Conservation (phyloP, 768 basidiomycete species). For the Grammothele lineata region DNA sequence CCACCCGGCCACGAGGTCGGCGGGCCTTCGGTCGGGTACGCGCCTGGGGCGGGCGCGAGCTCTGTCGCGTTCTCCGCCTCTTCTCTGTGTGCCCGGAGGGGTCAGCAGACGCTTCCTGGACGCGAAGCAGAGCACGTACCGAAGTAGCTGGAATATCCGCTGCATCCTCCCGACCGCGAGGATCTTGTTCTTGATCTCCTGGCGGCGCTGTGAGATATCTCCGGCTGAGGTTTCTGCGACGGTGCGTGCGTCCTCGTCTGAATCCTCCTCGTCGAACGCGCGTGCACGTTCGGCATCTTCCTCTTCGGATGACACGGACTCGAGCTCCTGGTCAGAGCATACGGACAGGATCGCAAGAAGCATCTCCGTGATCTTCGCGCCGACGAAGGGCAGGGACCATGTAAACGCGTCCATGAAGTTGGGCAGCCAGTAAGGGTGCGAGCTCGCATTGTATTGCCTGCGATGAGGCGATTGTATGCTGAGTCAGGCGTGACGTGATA, state of each 20-base stretch:
- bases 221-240: slow-evolving; percentile 28
- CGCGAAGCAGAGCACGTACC: slow-evolving; percentile 44
- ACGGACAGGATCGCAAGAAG: slow-evolving; percentile 93
- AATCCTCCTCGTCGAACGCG: slow-evolving; percentile 14
- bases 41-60: slow-evolving; percentile 31
- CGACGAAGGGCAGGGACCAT: slow-evolving; percentile 97
- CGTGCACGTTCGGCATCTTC: slow-evolving; percentile 26
- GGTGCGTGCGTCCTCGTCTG: slow-evolving; percentile 18
- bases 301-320: slow-evolving; percentile 44
- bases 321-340: slow-evolving; percentile 94
- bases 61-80: slow-evolving; percentile 79
- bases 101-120: no score
- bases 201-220: slow-evolving; percentile 50
- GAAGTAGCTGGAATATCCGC: slow-evolving; percentile 80
- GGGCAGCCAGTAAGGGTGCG: slow-evolving; percentile 89
- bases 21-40: slow-evolving; percentile 18
- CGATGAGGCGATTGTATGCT: background rate
- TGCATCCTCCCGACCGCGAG: slow-evolving; percentile 91
- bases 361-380: slow-evolving; percentile 99
- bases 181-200: slow-evolving; percentile 92
- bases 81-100: slow-evolving; percentile 41
- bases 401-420: slow-evolving; percentile 99
- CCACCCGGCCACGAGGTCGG: slow-evolving; percentile 27
- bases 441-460: slow-evolving; percentile 35
- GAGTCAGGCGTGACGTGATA: no score